Evolutionary conservation across 2,329 filamentous ascomycete species (phyloP), one percentile per base, ranked within the genome.

Genomic region (Colletotrichum lindemuthianum): DNA sequence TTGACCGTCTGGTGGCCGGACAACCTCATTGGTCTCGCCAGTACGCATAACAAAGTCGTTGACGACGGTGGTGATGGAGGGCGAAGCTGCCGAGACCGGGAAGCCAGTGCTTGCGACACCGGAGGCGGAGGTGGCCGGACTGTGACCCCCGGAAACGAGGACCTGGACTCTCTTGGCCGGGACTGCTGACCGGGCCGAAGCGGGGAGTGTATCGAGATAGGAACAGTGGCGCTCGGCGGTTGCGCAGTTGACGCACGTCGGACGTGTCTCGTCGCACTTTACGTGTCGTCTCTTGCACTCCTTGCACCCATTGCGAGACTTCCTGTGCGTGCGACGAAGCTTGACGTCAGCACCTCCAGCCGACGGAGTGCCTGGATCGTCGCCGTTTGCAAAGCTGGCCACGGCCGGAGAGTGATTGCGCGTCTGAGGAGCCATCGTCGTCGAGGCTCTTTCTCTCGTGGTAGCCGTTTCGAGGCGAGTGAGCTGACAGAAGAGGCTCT

Each of bases 201-300:
- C 37, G 8, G 68, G 49, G 12, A 63, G 52, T 24, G 37, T 63
- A 39, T 61, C 53, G 47, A 68, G 56, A 52, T 67, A 82, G 0
- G 75, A 75, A 61, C 79, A 82, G 7, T 65, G 60, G 7, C 76
- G 72, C 53, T 78, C 73, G 44, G 75, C 75, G 47, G 75, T 74
- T 16, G 72, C 69, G 67, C 79, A 82, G 63, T 81, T 79, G 48
- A 72, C 73, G 64, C 80, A 82, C 1, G 72, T 61, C 2, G 80
- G 80, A 4, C 74, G 74, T 8, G 67, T 73, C 69, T 82, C 79
- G 59, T 82, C 80, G 70, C 80, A 82, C 40, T 78, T 78, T 58
- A 79, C 78, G 48, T 80, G 78, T 2, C 78, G 73, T 13, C 75
- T 67, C 70, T 80, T 80, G 70, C 78, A 80, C 66, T 78, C 77